These are phyloP conservation scores for Bocquillonia castaneifolia DNA, from an alignment of 441 rosid species.

Conservation along the genomic window DNA sequence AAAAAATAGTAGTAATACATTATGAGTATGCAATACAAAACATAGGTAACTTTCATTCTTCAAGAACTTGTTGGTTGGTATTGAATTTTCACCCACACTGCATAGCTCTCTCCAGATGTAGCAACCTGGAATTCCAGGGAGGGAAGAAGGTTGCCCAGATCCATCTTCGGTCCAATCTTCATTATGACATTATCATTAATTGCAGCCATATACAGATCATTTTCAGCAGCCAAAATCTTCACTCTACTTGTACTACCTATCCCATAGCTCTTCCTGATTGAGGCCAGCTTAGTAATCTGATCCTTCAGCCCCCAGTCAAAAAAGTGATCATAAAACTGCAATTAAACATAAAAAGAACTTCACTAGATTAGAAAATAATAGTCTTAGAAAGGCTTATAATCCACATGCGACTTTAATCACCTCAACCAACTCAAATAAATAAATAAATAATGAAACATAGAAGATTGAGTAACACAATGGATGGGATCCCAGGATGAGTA, in stretches of 20 bases:
- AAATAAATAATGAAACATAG: too few species aligned
- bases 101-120: conserved; percentile 42
- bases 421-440: too few species aligned
- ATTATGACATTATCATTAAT: conserved; percentile 50
- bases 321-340: conserved; percentile 69
- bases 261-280: conserved; percentile 39
- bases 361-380: not conserved
- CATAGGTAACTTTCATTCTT: too few species aligned
- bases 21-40: too few species aligned
- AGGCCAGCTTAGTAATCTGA: conserved; percentile 35
- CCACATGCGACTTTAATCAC: too few species aligned
- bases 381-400: too few species aligned
- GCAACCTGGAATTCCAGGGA: conserved; percentile 37
- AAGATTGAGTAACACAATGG: conserved; percentile 43
- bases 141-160: conserved; percentile 56
- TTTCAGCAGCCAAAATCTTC: conserved; percentile 43
- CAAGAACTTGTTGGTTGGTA: not conserved
- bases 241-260: conserved; percentile 42
- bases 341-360: not conserved
- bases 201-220: conserved; percentile 54
- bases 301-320: conserved; percentile 61
- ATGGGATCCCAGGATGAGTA: conserved; percentile 77
- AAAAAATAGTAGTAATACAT: too few species aligned
- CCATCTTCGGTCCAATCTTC: conserved; percentile 59
- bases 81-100: conserved; percentile 51